phyloP scores from a whole-genome alignment of 2,329 filamentous ascomycete species.

The Diaporthe australafricana region DNA sequence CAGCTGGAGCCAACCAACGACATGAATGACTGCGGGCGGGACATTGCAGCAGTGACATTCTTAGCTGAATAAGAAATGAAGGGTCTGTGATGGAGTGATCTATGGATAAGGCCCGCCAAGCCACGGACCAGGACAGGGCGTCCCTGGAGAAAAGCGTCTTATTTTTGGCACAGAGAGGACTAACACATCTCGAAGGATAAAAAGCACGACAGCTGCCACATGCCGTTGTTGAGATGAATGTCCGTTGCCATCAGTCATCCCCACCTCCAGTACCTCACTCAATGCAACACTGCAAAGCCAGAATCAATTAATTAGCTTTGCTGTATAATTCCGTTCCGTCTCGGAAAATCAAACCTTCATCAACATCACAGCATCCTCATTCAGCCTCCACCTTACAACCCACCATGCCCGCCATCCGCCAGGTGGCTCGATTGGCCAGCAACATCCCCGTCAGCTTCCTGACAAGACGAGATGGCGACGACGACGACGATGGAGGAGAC shows the following conservation, averaged over 20 bases:
- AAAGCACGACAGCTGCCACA: slow-evolving; percentile 1
- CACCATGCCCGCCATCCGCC: slow-evolving; percentile 9
- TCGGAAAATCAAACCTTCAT: background rate
- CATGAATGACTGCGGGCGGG: background rate
- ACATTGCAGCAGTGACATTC: slow-evolving; percentile 10
- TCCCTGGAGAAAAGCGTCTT: background rate
- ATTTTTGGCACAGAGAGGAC: background rate
- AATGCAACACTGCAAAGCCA: background rate
- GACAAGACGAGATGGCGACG: background rate
- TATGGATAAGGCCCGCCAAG: slow-evolving; percentile 8
- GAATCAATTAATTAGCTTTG: background rate
- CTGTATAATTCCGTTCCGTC: no score
- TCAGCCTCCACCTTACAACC: background rate
- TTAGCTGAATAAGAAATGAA: slow-evolving; percentile 16
- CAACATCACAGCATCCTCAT: background rate
- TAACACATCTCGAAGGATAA: background rate
- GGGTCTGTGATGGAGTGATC: slow-evolving; percentile 2
- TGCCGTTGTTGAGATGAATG: background rate
- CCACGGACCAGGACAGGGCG: slow-evolving; percentile 5
- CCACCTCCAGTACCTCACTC: background rate
- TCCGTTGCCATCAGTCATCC: background rate
- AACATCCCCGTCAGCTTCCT: background rate
- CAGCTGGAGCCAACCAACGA: background rate
- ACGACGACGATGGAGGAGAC: slow-evolving; percentile 2
- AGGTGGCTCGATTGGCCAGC: background rate